Base-by-base conservation (phyloP, 2,329 filamentous ascomycete genomes). In the Claviceps capensis region DNA sequence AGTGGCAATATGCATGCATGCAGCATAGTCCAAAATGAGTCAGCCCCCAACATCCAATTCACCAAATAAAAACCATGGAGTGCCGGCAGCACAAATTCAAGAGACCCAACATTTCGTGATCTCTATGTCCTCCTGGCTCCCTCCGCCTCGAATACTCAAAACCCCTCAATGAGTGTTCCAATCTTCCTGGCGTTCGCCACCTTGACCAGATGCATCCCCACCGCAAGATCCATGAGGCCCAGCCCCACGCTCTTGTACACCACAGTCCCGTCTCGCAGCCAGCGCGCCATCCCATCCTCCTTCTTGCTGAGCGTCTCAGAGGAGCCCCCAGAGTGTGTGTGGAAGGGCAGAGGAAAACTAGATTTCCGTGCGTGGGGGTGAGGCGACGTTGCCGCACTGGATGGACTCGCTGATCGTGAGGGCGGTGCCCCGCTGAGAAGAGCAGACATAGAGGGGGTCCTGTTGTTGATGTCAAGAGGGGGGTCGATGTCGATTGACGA, bases 211-310 rank as follows among this genome's bases (percentile, higher is more conserved):
- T 81, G 75, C 58, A 72, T 71, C 14, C 81, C 82, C 1, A 83
- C 76, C 1, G 78, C 74, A 22, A 85, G 63, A 59, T 85, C 82
- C 81, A 85, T 84, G 49, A 84, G 62, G 0, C 81, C 82, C 47
- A 85, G 63, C 0, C 82, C 82, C 0, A 85, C 82, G 55, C 78
- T 80, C 70, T 85, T 85, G 62, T 84, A 85, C 7, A 85, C 74
- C 19, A 85, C 81, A 53, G 82, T 85, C 0, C 82, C 82, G 2
- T 72, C 71, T 52, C 74, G 69, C 52, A 84, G 62, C 81, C 81
- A 83, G 19, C 70, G 66, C 30, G 70, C 68, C 51, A 82, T 65
- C 11, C 73, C 68, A 50, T 78, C 70, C 49, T 78, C 73, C 53
- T 69, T 69, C 54, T 69, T 67, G 53, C 69, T 65, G 59, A n/a